Evolutionary conservation across 257 asterid genomes (phyloP), one percentile per base, ranked within the genome.

Genomic region (Lithospermum erythrorhizon): DNA sequence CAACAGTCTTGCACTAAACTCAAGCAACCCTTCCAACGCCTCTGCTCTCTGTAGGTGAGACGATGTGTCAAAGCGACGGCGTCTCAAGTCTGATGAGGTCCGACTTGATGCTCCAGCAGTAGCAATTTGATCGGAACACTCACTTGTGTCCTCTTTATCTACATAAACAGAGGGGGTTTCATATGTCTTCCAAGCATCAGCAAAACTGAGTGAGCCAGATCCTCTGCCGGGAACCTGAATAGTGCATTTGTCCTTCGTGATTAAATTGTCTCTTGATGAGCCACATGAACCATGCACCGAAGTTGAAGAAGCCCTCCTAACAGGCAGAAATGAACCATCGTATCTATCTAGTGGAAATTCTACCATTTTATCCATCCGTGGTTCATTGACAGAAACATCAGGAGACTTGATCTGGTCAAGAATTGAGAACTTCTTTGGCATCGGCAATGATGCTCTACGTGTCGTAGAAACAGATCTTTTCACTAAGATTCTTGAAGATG

Each of bases 51-150:
- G 95, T 65, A 79, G 72, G 76, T 79, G 85, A 54, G 96, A 89
- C 11, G 96, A 86, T 83, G 70, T 86, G 79, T 87, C 80, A 61
- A 87, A 83, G 54, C 84, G 85, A 47, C 80, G 76, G 53, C 78
- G 88, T 55, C 88, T 72, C 62, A 75, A 75, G 73, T 82, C 95
- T 54, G 95, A 86, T 53, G 96, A 88, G 53, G 94, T 82, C 62
- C 81, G 77, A 83, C 96, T 88, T 41, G 96, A 85, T 55, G 94
- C 87, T 30, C 96, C 95, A 69, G 86, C 96, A 37, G 96, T 89
- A 24, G 95, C 95, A 70, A 86, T 89, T 72, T 83, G 96, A 64
- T 86, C 90, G 29, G 95, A 89, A 74, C 63, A 74, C 35, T 88
- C 90, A 63, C 95, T 88, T 52, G 73, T 80, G 13, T 77, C 87